Percentiles rank a stretch among this genome's conserved stretches.
phyloP scores from a whole-genome alignment of 2,329 filamentous ascomycete genomes.

The Chrysoporthe puriensis region DNA sequence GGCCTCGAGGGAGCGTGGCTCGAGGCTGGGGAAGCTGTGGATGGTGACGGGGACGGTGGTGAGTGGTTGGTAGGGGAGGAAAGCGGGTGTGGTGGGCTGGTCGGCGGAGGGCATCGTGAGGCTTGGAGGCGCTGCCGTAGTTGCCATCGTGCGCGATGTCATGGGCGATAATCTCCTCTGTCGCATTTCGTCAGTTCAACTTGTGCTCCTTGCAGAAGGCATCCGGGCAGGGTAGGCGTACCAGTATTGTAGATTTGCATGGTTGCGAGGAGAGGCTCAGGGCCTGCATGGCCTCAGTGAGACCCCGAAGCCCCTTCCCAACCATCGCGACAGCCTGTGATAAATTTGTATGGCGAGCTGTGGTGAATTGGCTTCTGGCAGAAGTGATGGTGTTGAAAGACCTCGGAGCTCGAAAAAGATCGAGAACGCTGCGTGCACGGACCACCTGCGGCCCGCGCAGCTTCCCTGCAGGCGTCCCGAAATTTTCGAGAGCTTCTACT shows the following conservation, averaged over 20 bases:
- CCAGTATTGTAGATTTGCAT: slow-evolving; percentile 37
- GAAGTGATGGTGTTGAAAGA: neutral
- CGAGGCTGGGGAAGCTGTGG: slow-evolving; percentile 87
- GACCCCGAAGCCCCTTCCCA: slow-evolving; percentile 52
- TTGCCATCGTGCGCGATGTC: slow-evolving; percentile 27
- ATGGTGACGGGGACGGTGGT: slow-evolving; percentile 79
- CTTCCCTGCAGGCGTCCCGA: slow-evolving; percentile 25
- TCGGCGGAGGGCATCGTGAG: slow-evolving; percentile 28
- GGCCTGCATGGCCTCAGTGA: slow-evolving; percentile 56
- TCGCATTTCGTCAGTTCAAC: slow-evolving; percentile 10
- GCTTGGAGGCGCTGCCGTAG: slow-evolving; percentile 19
- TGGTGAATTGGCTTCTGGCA: neutral
- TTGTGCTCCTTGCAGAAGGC: slow-evolving; percentile 20
- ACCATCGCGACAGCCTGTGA: slow-evolving; percentile 42
- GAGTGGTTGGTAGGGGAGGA: slow-evolving; percentile 41
- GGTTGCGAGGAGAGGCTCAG: slow-evolving; percentile 52
- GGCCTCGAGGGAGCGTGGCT: slow-evolving; percentile 75
- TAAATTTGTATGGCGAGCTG: neutral
- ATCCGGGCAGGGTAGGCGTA: neutral
- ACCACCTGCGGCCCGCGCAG: slow-evolving; percentile 14
- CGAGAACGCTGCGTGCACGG: slow-evolving; percentile 22
- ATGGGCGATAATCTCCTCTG: slow-evolving; percentile 17
- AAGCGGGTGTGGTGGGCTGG: slow-evolving; percentile 6
- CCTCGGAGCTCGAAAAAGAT: slow-evolving; percentile 26
- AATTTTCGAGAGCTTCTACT: slow-evolving; percentile 34